Evolutionary conservation across 2,329 filamentous ascomycete species (phyloP), one percentile per base, ranked within the genome.

Genomic region (Alternaria brassicicola): DNA sequence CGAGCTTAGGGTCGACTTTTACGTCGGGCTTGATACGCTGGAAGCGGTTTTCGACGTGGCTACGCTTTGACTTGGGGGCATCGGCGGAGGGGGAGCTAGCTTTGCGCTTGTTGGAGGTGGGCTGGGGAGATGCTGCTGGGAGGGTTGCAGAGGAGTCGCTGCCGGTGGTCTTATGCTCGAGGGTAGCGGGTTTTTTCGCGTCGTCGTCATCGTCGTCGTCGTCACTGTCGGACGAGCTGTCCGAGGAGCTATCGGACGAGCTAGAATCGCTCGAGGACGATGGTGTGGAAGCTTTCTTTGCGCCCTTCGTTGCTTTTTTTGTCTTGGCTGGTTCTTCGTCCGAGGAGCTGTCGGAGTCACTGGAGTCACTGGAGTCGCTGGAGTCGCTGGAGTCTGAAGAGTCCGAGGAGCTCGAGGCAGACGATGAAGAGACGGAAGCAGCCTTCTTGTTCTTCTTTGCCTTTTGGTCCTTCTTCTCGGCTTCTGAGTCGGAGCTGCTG

Each of bases 21-120:
- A 86, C 85, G 76, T 89, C 85, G 77, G 85, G 87, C 73, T 86
- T 86, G 75, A 92, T 91, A 71, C 88, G 91, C 61, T 86, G 96
- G 81, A 91, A 97, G 66, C 85, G 93, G 76, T 85, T 71, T 36
- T 70, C 71, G 25, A 72, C 59, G 51, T 72, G 68, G 52, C 64
- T 75, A 57, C 67, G 70, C 59, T 72, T 73, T 13, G 70, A 66
- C 56, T 78, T 76, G 47, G 69, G 62, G n/a, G 74, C 71, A 57
- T 61, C 63, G 54, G 38, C 73, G 58, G 74, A 13, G 70, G 76
- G 55, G 66, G 67, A 69, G 12, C 48, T 61, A 48, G 68, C 76
- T 66, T 76, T 82, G 62, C 78, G 76, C 71, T 84, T 84, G 65
- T 73, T 73, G 52, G 74, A 74, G 25, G 66, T 39, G 9, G 69